These are phyloP conservation scores for Rhynchospora breviuscula DNA, from an alignment of 176 grass and related monocot species.

Conservation along the genomic window DNA sequence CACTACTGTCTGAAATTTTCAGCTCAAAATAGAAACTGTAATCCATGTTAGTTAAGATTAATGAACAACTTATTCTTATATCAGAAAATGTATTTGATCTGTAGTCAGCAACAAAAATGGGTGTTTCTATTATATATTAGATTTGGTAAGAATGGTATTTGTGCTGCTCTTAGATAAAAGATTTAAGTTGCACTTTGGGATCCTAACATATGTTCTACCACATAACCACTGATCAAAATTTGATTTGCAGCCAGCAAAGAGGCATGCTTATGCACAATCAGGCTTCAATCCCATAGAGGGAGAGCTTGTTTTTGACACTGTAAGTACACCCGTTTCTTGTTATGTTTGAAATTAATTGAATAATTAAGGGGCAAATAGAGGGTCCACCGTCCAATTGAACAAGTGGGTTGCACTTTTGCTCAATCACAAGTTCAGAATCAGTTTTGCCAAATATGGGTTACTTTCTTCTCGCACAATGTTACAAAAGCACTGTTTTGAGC, in stretches of 20 bases:
- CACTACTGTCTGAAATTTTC: background rate
- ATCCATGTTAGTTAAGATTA: background rate
- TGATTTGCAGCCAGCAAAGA: constrained; percentile 64
- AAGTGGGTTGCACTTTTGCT: too few relatives aligned
- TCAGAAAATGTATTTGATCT: background rate
- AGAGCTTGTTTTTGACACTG: constrained; percentile 92
- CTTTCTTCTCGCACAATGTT: background rate
- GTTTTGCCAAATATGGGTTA: background rate
- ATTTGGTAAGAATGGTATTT: background rate
- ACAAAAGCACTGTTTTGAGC: background rate
- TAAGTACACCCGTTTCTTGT: constrained; percentile 51
- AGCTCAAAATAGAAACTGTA: background rate
- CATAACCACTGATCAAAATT: background rate
- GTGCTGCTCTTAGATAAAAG: background rate
- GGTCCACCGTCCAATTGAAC: too few relatives aligned
- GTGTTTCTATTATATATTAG: background rate
- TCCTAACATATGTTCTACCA: background rate
- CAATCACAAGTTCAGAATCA: background rate
- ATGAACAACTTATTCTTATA: background rate
- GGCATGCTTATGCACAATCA: constrained; percentile 75
- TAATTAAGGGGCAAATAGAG: too few relatives aligned
- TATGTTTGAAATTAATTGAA: too few relatives aligned
- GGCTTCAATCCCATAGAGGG: constrained; percentile 80
- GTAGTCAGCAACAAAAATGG: background rate
- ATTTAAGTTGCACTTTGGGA: background rate